Conservation (phyloP, 2,329 filamentous ascomycete species). For the Cercospora sp. region DNA sequence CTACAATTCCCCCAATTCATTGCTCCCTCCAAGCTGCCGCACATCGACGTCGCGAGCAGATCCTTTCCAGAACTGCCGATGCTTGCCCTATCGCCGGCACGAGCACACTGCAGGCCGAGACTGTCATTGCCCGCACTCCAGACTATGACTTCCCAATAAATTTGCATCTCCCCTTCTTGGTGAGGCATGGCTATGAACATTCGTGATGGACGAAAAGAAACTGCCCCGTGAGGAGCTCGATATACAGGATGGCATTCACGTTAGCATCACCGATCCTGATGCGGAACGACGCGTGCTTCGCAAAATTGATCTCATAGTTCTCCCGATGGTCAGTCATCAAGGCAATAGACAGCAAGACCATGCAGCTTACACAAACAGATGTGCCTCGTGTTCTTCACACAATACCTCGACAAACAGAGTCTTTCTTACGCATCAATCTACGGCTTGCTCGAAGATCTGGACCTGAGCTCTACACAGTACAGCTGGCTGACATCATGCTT, state of each 20-base stretch:
- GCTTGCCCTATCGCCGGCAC: background rate
- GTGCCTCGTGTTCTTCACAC: slow-evolving; percentile 35
- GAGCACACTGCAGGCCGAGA: background rate
- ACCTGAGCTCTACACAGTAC: slow-evolving; percentile 49
- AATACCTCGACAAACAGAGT: slow-evolving; percentile 52
- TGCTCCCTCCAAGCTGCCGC: background rate
- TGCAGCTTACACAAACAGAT: slow-evolving; percentile 20
- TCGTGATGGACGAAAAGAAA: slow-evolving; percentile 9
- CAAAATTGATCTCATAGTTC: slow-evolving; percentile 25
- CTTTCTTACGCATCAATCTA: slow-evolving; percentile 53
- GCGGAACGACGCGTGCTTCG: slow-evolving; percentile 22
- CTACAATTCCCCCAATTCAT: background rate
- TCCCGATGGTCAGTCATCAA: slow-evolving; percentile 21
- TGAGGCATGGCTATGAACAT: slow-evolving; percentile 5
- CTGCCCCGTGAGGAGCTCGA: background rate
- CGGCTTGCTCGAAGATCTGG: slow-evolving; percentile 50
- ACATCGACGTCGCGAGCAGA: background rate
- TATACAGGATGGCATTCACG: background rate
- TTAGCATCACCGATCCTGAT: background rate
- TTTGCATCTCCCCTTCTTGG: background rate
- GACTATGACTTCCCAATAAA: background rate
- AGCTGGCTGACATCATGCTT: slow-evolving; percentile 54
- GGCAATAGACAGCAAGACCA: background rate
- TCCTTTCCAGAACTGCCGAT: background rate
- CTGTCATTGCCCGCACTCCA: background rate